phyloP scores from a whole-genome alignment of 495 filamentous ascomycete species.

The Xylaria intraflava region DNA sequence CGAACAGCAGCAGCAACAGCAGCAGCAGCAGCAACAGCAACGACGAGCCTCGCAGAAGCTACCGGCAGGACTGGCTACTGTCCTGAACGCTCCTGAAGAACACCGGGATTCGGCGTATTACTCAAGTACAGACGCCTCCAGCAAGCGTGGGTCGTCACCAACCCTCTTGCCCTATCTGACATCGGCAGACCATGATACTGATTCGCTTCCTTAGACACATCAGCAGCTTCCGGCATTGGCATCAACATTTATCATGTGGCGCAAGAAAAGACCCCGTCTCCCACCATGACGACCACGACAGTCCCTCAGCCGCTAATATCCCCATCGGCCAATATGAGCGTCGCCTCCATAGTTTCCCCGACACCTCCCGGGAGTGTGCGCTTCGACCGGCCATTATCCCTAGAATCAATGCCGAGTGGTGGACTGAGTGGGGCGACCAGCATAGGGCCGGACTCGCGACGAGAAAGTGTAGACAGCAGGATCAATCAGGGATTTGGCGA shows the following conservation, averaged over 20 bases:
- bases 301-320: conserved; percentile 41
- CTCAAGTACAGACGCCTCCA: conserved; percentile 47
- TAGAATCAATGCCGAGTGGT: conserved; percentile 30
- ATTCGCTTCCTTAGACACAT: conserved; percentile 37
- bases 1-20: conserved; percentile 29
- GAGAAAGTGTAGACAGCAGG: conserved; percentile 73
- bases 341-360: conserved; percentile 51
- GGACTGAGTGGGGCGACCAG: conserved; percentile 15
- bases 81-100: conserved; percentile 46
- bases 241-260: conserved; percentile 40
- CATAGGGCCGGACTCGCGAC: conserved; percentile 46
- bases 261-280: conserved; percentile 49
- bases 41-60: conserved; percentile 41
- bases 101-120: conserved; percentile 50
- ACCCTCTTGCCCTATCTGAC: not conserved
- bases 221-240: conserved; percentile 41
- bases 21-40: conserved; percentile 13
- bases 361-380: conserved; percentile 37
- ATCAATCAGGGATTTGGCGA: conserved; percentile 65
- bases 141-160: conserved; percentile 42
- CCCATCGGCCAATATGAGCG: conserved; percentile 47
- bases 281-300: conserved; percentile 33
- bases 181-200: not conserved
- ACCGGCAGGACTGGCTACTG: conserved; percentile 40
- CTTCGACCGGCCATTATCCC: conserved; percentile 40